phyloP scores from a whole-genome alignment of 805 yeast genomes.

The Brettanomyces sp. region DNA sequence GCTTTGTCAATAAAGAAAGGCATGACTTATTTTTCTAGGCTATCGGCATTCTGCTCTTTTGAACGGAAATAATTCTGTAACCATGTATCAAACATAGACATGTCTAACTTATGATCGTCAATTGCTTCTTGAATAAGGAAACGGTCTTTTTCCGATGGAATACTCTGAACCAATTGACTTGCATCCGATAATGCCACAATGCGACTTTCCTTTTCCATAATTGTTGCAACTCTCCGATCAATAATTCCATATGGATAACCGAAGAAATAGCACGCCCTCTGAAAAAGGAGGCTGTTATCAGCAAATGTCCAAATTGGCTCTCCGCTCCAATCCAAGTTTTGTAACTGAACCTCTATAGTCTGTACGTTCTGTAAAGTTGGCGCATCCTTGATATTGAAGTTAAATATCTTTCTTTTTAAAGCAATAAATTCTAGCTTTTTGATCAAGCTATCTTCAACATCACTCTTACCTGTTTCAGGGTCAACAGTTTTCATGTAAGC shows the following conservation, averaged over 20 bases:
- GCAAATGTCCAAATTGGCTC: conserved; percentile 10
- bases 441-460: not conserved
- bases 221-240: too few species aligned
- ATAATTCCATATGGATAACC: conserved; percentile 4
- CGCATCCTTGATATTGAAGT: conserved; percentile 5
- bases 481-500: conserved; percentile 11
- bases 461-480: not conserved
- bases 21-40: too few species aligned
- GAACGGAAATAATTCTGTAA: too few species aligned
- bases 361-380: conserved; percentile 12
- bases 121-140: not conserved
- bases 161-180: not conserved
- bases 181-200: too few species aligned
- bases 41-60: too few species aligned
- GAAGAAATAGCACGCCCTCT: conserved; percentile 9
- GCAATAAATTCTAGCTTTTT: conserved; percentile 1
- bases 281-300: conserved; percentile 9
- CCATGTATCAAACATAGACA: too few species aligned
- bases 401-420: not conserved
- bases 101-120: not conserved
- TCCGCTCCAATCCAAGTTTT: conserved; percentile 11
- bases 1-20: too few species aligned
- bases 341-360: conserved; percentile 3
- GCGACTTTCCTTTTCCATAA: too few species aligned
- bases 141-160: not conserved